These are phyloP conservation scores for Epichloe baconii DNA, from an alignment of 2,329 filamentous ascomycete genomes.

Conservation along the genomic window DNA sequence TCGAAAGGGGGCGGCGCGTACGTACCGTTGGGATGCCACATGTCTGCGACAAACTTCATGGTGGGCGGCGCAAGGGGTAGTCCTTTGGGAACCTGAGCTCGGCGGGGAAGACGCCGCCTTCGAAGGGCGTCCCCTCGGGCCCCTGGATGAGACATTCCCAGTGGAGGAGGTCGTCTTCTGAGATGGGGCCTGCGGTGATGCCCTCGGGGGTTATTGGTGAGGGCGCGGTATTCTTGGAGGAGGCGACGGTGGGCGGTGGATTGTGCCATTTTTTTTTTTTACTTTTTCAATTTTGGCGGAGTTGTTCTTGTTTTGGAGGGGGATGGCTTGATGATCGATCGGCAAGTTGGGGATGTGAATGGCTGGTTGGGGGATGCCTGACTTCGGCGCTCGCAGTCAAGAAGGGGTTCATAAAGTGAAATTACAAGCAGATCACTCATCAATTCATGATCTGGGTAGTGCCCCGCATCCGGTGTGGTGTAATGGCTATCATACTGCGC, in stretches of 20 bases:
- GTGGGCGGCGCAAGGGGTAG: constrained; percentile 90
- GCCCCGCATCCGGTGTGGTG: constrained; percentile 6
- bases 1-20: not conserved
- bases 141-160: constrained; percentile 97
- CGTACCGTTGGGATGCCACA: constrained; percentile 92
- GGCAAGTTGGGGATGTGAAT: too few species aligned
- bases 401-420: accelerated
- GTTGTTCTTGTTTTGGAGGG: too few species aligned
- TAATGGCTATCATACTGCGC: constrained; percentile 10
- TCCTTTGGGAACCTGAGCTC: constrained; percentile 92
- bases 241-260: constrained; percentile 64
- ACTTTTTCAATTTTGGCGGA: not conserved
- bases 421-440: too few species aligned
- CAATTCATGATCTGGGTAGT: too few species aligned
- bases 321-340: too few species aligned
- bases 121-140: constrained; percentile 89
- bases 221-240: constrained; percentile 88
- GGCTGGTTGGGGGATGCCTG: too few species aligned
- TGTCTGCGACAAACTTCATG: constrained; percentile 88
- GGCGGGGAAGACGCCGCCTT: constrained; percentile 89
- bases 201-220: constrained; percentile 95
- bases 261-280: constrained; percentile 34
- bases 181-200: constrained; percentile 86
- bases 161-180: constrained; percentile 86
- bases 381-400: too few species aligned